Conservation (phyloP, 73 alveolate species). For the Blepharisma japonicum region DNA sequence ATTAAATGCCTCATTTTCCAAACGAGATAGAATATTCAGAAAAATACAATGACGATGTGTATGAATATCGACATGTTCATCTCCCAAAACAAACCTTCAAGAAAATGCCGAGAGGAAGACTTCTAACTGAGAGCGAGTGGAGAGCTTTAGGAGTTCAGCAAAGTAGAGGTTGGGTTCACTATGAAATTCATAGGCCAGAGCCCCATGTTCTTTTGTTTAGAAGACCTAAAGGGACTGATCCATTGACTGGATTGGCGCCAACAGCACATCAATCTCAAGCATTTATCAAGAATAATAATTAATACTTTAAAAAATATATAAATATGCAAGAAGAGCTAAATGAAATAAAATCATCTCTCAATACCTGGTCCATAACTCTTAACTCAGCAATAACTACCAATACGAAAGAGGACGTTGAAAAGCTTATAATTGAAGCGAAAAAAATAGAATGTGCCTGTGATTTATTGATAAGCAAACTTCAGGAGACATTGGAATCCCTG, state of each 20-base stretch:
- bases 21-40: conserved; percentile 44
- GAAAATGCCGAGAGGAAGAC: neutral
- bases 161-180: conserved; percentile 92
- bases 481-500: neutral
- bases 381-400: neutral
- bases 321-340: conserved; percentile 28
- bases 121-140: conserved; percentile 92
- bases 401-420: neutral
- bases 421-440: neutral
- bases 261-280: conserved; percentile 6
- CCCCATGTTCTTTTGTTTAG: conserved; percentile 89
- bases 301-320: neutral
- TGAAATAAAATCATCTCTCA: neutral
- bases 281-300: no score
- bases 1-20: conserved; percentile 54
- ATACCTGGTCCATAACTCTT: neutral
- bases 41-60: conserved; percentile 50
- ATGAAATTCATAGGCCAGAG: conserved; percentile 58
- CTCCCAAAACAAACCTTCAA: conserved; percentile 33
- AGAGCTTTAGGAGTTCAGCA: conserved; percentile 91
- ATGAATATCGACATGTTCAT: conserved; percentile 56
- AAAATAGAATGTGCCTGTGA: conserved; percentile 11
- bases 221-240: conserved; percentile 96
- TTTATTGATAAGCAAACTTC: neutral
- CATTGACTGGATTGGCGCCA: conserved; percentile 69